Conservation (phyloP, 345 rosid genomes). For the Heritiera fomes region DNA sequence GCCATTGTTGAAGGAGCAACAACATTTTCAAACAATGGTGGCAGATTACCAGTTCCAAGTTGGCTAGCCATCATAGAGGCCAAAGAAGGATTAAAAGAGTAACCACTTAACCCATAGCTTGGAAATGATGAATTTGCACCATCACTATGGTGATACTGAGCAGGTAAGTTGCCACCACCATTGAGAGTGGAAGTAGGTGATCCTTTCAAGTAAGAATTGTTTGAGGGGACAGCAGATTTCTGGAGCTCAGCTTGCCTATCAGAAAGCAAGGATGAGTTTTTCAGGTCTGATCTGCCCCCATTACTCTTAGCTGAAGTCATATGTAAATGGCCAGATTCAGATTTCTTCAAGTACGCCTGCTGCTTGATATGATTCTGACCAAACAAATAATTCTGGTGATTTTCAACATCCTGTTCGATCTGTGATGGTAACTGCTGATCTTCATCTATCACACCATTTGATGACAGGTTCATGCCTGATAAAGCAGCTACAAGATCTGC, state of each 20-base stretch:
- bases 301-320: conserved; percentile 33
- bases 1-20: conserved; percentile 61
- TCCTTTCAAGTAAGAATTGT: conserved; percentile 57
- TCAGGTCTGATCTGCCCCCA: conserved; percentile 39
- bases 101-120: conserved; percentile 55
- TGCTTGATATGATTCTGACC: conserved; percentile 22
- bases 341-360: conserved; percentile 11
- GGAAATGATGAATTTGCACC: conserved; percentile 44
- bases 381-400: conserved; percentile 14
- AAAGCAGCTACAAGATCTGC: conserved; percentile 60
- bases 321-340: conserved; percentile 23
- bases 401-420: conserved; percentile 17
- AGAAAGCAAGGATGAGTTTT: conserved; percentile 32
- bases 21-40: conserved; percentile 71
- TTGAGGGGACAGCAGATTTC: conserved; percentile 40
- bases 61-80: conserved; percentile 67
- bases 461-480: conserved; percentile 66
- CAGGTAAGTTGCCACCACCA: conserved; percentile 49
- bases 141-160: conserved; percentile 59
- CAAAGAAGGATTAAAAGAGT: conserved; percentile 52
- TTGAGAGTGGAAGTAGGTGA: conserved; percentile 60
- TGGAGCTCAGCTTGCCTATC: conserved; percentile 52
- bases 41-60: conserved; percentile 54
- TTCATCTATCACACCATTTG: conserved; percentile 44
- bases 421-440: conserved; percentile 18